Evolutionary conservation across 2,329 filamentous ascomycete species (phyloP), one percentile per base, ranked within the genome.

Genomic region (Colletotrichum liaoningense): DNA sequence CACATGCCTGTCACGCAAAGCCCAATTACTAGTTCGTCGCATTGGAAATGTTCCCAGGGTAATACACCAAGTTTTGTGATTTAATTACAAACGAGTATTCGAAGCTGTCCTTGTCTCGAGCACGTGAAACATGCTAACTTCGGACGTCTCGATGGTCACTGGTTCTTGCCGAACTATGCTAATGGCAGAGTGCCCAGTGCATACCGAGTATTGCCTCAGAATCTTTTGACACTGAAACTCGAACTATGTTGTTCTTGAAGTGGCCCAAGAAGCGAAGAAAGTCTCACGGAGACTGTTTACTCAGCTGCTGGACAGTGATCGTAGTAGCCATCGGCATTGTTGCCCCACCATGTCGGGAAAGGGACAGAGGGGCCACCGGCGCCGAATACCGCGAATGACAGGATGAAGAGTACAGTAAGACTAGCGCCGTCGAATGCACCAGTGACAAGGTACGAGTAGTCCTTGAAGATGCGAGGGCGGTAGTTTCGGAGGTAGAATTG

Each of bases 381-480:
- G 0, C 88, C 88, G 67, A 89, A 89, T 0, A 90, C 88, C 1
- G 88, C 87, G 79, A 90, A 90, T 0, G 87, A 89, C 14, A 90
- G 79, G 54, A 89, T 85, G 65, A 89, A 89, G 2, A 89, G 79
- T 0, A 84, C 85, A 1, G 81, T 79, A 4, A 88, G 81, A 71
- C 82, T 84, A 8, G 84, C 88, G 11, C 88, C 88, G 72, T 90
- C 88, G 19, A 87, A 86, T 0, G 87, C 87, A n/a, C 84, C 87
- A 0, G 86, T 85, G 1, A 89, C 78, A 8, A 90, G 78, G 77
- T 89, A 90, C 22, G 84, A 85, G 76, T 88, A 89, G 72, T 90
- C 85, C 77, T 82, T 86, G 82, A 89, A 90, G 63, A 89, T 81
- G 5, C 84, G 81, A 2, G 88, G 88, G 8, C 79, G 79, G 79